Evolutionary conservation across 148 eudicot species (phyloP).

Genomic region (Camellia sinensis): DNA sequence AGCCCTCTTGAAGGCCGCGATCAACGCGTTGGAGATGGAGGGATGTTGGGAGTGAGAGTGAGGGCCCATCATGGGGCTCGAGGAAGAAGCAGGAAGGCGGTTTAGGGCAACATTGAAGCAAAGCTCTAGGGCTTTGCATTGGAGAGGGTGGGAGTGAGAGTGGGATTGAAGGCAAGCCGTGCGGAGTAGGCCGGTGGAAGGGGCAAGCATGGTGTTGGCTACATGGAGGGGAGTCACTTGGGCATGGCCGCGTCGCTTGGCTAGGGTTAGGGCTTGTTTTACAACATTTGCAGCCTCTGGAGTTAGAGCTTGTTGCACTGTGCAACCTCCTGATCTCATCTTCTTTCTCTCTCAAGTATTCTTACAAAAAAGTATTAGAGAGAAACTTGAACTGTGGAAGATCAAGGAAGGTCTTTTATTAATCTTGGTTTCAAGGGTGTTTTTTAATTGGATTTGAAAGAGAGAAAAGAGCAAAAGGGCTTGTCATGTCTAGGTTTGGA

Average conservation of each 20-base stretch:
- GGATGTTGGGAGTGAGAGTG: slow-evolving; percentile 46
- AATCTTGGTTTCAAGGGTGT: slow-evolving; percentile 9
- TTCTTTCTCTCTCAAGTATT: neutral
- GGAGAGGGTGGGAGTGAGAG: slow-evolving; percentile 81
- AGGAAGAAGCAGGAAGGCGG: slow-evolving; percentile 61
- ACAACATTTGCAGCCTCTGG: slow-evolving; percentile 65
- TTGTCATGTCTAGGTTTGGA: neutral
- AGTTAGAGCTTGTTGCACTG: slow-evolving; percentile 73
- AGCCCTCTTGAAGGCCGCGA: slow-evolving; percentile 84
- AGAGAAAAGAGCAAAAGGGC: neutral
- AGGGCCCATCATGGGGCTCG: slow-evolving; percentile 52
- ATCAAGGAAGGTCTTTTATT: neutral
- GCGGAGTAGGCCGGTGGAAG: slow-evolving; percentile 59
- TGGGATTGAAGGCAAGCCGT: slow-evolving; percentile 76
- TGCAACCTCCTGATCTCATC: slow-evolving; percentile 72
- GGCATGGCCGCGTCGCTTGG: slow-evolving; percentile 71
- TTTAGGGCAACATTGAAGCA: slow-evolving; percentile 95
- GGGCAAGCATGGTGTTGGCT: slow-evolving; percentile 67
- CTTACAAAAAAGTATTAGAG: neutral
- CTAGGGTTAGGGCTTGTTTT: slow-evolving; percentile 67
- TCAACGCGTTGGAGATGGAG: slow-evolving; percentile 71
- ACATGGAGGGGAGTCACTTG: slow-evolving; percentile 96
- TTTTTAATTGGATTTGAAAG: neutral
- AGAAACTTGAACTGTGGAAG: neutral
- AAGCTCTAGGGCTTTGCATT: slow-evolving; percentile 82